phyloP scores from a whole-genome alignment of 345 rosid species.

The Cardiospermum halicacabum region DNA sequence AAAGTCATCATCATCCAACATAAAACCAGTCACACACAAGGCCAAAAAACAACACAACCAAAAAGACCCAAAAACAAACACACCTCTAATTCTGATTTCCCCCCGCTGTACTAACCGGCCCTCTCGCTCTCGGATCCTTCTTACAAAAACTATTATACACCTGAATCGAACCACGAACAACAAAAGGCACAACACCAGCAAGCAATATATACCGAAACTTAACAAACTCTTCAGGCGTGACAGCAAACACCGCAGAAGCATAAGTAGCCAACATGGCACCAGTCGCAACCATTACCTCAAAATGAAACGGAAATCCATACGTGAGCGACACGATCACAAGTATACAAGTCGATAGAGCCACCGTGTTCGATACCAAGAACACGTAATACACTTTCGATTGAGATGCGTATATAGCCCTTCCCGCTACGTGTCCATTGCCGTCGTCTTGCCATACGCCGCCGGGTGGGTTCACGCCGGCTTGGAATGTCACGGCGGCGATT shows the following conservation, averaged over 20 bases:
- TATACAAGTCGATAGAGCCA: slow-evolving; percentile 17
- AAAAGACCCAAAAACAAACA: too few relatives aligned
- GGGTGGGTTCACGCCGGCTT: slow-evolving; percentile 20
- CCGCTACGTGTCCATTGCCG: not conserved
- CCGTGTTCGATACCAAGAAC: slow-evolving; percentile 21
- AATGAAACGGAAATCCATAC: slow-evolving; percentile 19
- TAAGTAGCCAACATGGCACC: slow-evolving; percentile 21
- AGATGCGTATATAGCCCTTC: slow-evolving; percentile 16
- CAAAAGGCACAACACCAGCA: slow-evolving; percentile 13
- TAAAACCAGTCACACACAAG: too few relatives aligned
- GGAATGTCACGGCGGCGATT: slow-evolving; percentile 19
- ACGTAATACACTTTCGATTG: slow-evolving; percentile 13
- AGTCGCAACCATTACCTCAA: slow-evolving; percentile 17
- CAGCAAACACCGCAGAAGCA: slow-evolving; percentile 22
- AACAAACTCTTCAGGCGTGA: slow-evolving; percentile 15
- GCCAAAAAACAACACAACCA: too few relatives aligned
- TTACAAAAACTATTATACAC: slow-evolving; percentile 4
- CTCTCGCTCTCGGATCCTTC: not conserved
- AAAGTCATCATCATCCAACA: too few relatives aligned
- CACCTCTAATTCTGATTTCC: too few relatives aligned
- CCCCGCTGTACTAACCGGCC: too few relatives aligned
- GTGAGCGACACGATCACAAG: slow-evolving; percentile 17
- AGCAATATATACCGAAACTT: slow-evolving; percentile 14
- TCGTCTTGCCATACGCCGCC: slow-evolving; percentile 27
- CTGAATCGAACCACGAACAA: slow-evolving; percentile 8